Base-by-base conservation (phyloP, 2,329 filamentous ascomycete species). In the Penicillium sp. region DNA sequence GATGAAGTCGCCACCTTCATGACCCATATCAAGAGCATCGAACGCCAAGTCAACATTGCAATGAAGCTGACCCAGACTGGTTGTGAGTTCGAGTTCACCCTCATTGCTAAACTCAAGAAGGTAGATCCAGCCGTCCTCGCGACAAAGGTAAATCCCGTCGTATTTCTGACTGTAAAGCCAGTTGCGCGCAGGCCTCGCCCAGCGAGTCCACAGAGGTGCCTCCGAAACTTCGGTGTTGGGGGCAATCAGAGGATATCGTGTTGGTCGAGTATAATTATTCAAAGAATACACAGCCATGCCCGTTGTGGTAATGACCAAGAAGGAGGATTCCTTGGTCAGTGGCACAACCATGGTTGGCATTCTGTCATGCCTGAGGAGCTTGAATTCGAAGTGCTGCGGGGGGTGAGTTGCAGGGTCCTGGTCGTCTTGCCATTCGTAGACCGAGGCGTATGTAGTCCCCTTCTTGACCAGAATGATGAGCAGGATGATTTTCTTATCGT, bases 41-140 rank as follows among this genome's bases (percentile, higher is more conserved):
- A 97, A 94, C 2, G 89, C 89, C 2, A 79, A 83, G 47, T 89
- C 86, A 38, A 95, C 85, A 50, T 86, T 87, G 58, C 85, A 86
- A 42, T 79, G 76, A 54, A 87, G 81, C 41, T 77, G 76, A 6
- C 86, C 85, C 47, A 87, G 75, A 44, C 78, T 74, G 37, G 77
- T 75, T 44, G 77, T 73, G 32, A 76, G 74, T 42, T 77, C 74
- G 43, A 84, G 65, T 76, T 78, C 73, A 5, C 69, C 67, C 40
- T 73, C 65, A 26, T 76, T 76, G 35, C 80, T 78, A 48, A 88
- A 81, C 55, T 89, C 83, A 4, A 91, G 69, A 54, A 85, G 87
- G 44, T 84, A 79, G 8, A 96, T 77, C 40, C 84, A 74, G 3
- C 93, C 93, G 62, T 97, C 91, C 69, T 97, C 91, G 44, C 90